Conservation (phyloP, 1,284 basidiomycete species). For the Apiotrichum laibachii region DNA sequence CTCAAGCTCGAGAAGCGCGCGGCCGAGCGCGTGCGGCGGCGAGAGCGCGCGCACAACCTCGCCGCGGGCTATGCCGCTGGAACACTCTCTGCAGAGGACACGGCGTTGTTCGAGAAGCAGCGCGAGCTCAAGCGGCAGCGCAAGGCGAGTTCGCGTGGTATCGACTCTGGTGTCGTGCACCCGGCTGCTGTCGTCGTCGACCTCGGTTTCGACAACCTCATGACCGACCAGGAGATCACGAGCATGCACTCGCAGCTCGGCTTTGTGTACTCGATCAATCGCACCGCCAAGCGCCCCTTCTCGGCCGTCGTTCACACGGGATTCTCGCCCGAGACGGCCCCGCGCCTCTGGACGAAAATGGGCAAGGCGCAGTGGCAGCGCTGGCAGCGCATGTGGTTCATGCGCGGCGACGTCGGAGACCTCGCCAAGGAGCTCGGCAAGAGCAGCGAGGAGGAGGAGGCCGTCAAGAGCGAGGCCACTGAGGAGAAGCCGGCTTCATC, state of each 20-base stretch:
- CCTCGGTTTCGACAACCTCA: slow-evolving; percentile 88
- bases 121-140: slow-evolving; percentile 10
- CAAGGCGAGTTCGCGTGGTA: slow-evolving; percentile 16
- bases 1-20: slow-evolving; percentile 35
- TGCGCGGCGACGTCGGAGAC: slow-evolving; percentile 62
- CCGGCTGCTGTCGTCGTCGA: slow-evolving; percentile 79
- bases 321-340: slow-evolving; percentile 51
- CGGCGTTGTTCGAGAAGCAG: slow-evolving; percentile 27
- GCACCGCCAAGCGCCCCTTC: slow-evolving; percentile 69
- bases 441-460: neutral
- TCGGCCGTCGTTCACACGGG: slow-evolving; percentile 71
- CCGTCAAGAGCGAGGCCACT: slow-evolving; percentile 4
- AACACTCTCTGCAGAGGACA: slow-evolving; percentile 32
- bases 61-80: slow-evolving; percentile 33
- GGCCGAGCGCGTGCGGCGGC: slow-evolving; percentile 34
- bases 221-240: slow-evolving; percentile 90
- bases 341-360: slow-evolving; percentile 42
- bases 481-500: neutral
- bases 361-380: slow-evolving; percentile 57
- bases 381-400: slow-evolving; percentile 68
- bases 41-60: slow-evolving; percentile 24
- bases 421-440: slow-evolving; percentile 21
- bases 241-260: slow-evolving; percentile 84
- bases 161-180: slow-evolving; percentile 39
- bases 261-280: slow-evolving; percentile 84